Percentiles rank a stretch among this genome's conserved stretches.
phyloP scores from a whole-genome alignment of 2,329 filamentous ascomycete species.

The Hypoxylon sp. region DNA sequence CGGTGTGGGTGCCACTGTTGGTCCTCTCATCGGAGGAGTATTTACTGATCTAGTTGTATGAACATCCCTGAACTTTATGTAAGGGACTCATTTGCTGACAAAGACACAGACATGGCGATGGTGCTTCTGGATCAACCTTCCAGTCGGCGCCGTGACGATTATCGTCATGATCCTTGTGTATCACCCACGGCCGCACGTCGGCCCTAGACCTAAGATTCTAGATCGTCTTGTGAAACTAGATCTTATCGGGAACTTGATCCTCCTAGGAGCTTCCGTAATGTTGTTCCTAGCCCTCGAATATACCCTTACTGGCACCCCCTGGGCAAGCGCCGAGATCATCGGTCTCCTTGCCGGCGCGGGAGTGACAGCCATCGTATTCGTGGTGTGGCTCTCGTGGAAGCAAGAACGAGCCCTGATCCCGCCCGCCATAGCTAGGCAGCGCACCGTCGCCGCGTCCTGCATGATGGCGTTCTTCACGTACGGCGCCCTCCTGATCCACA shows the following conservation, averaged over 20 bases:
- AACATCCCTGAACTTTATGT: neutral
- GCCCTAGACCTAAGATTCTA: conserved; percentile 40
- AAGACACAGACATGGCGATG: conserved; percentile 57
- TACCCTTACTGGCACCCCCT: conserved; percentile 61
- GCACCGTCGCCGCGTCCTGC: conserved; percentile 59
- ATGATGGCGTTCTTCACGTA: conserved; percentile 59
- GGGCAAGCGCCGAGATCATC: conserved; percentile 62
- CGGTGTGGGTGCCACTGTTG: conserved; percentile 55
- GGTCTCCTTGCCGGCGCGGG: conserved; percentile 53
- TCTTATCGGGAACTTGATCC: conserved; percentile 60
- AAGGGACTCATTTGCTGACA: conserved; percentile 24
- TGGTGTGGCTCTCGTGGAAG: conserved; percentile 56
- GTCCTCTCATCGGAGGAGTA: conserved; percentile 56
- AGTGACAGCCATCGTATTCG: conserved; percentile 51
- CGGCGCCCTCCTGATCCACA: conserved; percentile 60
- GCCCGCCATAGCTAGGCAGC: conserved; percentile 60
- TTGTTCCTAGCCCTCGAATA: conserved; percentile 65
- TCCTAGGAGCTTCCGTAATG: conserved; percentile 62
- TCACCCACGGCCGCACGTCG: conserved; percentile 44
- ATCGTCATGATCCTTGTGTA: conserved; percentile 52
- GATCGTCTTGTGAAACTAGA: conserved; percentile 53
- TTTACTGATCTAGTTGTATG: conserved; percentile 57
- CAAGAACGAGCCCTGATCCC: conserved; percentile 62
- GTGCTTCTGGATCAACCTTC: conserved; percentile 62
- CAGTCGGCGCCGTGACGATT: conserved; percentile 56